These are phyloP conservation scores for Butyriboletus regius DNA, from an alignment of 1,284 basidiomycete genomes.

Conservation along the genomic window DNA sequence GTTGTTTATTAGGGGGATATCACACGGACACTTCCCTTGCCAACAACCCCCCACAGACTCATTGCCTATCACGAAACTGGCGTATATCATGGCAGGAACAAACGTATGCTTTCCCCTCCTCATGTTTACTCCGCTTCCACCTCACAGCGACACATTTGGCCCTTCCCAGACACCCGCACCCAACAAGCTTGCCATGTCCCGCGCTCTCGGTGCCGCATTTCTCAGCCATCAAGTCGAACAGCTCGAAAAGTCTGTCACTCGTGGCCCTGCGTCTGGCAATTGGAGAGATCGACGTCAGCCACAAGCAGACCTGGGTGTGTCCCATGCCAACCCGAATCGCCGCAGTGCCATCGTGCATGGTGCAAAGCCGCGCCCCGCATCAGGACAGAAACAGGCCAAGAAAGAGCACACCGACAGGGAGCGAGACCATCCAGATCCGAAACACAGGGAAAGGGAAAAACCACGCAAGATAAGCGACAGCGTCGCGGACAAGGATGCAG, in stretches of 20 bases:
- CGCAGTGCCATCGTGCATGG: conserved; percentile 24
- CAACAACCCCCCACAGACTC: not conserved
- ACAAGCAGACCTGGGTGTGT: conserved; percentile 11
- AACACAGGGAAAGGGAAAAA: conserved; percentile 20
- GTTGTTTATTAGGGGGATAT: not conserved
- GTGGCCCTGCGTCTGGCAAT: conserved; percentile 46
- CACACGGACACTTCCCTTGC: no score
- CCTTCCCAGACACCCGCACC: conserved; percentile 17
- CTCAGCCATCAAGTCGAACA: conserved; percentile 76
- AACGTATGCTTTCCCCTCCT: conserved; percentile 9
- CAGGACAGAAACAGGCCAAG: conserved; percentile 26
- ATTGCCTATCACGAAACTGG: not conserved
- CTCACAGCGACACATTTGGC: not conserved
- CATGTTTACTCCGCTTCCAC: no score
- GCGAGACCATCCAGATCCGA: conserved; percentile 23
- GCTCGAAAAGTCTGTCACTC: conserved; percentile 65
- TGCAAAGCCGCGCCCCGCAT: conserved; percentile 24
- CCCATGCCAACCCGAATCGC: conserved; percentile 31
- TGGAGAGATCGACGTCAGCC: conserved; percentile 50
- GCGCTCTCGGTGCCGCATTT: conserved; percentile 74
- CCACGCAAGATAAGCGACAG: conserved; percentile 36
- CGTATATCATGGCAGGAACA: conserved; percentile 18
- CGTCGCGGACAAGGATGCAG: conserved; percentile 51
- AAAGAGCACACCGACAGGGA: conserved; percentile 30
- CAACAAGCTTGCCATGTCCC: conserved; percentile 69